Evolutionary conservation across 2,329 filamentous ascomycete genomes (phyloP).

Genomic region (Cryphonectria japonica): DNA sequence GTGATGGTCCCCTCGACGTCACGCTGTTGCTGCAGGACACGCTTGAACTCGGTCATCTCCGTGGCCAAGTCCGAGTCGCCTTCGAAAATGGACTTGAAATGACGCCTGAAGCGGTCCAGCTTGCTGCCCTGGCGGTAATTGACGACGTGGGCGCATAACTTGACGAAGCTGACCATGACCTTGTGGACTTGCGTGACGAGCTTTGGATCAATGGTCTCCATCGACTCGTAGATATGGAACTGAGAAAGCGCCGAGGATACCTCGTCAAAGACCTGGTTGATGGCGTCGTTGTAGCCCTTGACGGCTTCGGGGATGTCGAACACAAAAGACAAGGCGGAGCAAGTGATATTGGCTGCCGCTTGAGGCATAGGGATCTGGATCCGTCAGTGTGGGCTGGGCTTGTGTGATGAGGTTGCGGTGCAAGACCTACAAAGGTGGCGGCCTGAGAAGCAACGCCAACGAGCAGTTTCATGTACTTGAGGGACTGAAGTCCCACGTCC

Average conservation of each 20-base stretch:
- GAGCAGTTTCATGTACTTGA: constrained; percentile 35
- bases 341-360: constrained; percentile 30
- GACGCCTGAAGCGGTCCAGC: constrained; percentile 28
- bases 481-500: constrained; percentile 33
- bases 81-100: constrained; percentile 26
- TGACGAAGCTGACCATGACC: constrained; percentile 36
- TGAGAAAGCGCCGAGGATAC: constrained; percentile 34
- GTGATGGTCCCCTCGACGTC: constrained; percentile 35
- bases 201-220: constrained; percentile 29
- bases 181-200: constrained; percentile 31
- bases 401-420: too few relatives aligned
- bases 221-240: constrained; percentile 34
- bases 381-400: neutral
- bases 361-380: constrained; percentile 32
- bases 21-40: constrained; percentile 30
- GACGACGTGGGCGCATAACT: constrained; percentile 36
- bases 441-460: constrained; percentile 33
- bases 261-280: constrained; percentile 32
- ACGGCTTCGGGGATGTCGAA: constrained; percentile 35
- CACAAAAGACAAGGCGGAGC: constrained; percentile 33
- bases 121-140: constrained; percentile 36
- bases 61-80: constrained; percentile 32
- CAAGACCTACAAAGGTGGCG: constrained; percentile 30
- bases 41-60: constrained; percentile 33
- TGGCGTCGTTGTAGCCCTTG: constrained; percentile 32